phyloP scores from a whole-genome alignment of 225 moss, liverwort and hornwort species.

The Takakia lepidozioides region DNA sequence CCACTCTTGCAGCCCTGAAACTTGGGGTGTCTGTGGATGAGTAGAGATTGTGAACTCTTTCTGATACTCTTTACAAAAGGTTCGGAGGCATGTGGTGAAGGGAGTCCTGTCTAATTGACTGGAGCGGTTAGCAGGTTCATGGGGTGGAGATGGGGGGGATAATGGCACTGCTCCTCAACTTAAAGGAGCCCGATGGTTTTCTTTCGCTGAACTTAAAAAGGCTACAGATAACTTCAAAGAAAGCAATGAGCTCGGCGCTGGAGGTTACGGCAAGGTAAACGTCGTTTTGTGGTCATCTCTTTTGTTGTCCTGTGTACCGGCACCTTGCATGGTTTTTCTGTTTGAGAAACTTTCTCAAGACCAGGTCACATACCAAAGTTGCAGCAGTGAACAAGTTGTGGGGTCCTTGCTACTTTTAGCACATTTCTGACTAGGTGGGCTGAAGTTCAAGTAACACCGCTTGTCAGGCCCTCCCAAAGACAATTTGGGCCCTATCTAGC shows the following conservation, averaged over 20 bases:
- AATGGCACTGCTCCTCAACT: conserved; percentile 62
- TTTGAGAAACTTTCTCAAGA: too few relatives aligned
- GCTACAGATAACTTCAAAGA: conserved; percentile 58
- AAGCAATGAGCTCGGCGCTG: conserved; percentile 49
- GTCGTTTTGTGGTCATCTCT: too few relatives aligned
- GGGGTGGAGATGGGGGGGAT: conserved; percentile 32
- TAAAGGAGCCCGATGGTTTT: conserved; percentile 77
- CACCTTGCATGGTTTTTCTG: too few relatives aligned
- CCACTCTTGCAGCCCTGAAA: not conserved
- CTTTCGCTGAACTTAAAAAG: conserved; percentile 52
- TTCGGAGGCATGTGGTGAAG: not conserved
- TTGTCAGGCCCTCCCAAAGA: too few relatives aligned
- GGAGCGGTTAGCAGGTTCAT: conserved; percentile 36
- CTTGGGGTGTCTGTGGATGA: not conserved
- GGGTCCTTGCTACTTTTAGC: too few relatives aligned
- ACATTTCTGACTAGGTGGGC: too few relatives aligned
- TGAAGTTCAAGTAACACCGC: too few relatives aligned
- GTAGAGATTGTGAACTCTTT: conserved; percentile 1
- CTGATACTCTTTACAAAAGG: not conserved
- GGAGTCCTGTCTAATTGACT: too few relatives aligned
- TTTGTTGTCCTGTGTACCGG: too few relatives aligned
- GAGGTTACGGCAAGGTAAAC: conserved; percentile 79
- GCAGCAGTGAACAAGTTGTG: too few relatives aligned
- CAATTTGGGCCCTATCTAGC: too few relatives aligned
- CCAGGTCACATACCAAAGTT: too few relatives aligned